Base-by-base conservation (phyloP, 352 stramenopile genomes). In the Globisporangium iwayamae region DNA sequence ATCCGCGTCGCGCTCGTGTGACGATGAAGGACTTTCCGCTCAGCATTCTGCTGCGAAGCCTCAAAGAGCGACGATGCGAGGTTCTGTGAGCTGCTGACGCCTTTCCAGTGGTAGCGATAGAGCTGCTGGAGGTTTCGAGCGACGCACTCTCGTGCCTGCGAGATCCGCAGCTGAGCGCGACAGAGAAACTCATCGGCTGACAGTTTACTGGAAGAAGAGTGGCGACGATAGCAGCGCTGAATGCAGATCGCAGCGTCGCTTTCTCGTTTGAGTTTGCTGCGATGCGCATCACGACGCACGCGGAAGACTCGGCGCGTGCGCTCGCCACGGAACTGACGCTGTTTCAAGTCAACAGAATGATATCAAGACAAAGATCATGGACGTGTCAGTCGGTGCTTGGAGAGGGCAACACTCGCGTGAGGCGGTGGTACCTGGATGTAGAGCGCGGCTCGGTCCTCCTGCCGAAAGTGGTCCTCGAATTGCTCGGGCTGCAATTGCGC, bases 281-380 rank as follows among this genome's bases (percentile, higher is more conserved):
- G 67, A 6, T 65, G 60, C 8, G 58, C 58, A 28, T 79, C 62
- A 5, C 65, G 71, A 32, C 56, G 45, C 9, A 61, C 47, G 2
- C 62, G 45, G 48, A 75, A 89, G 4, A 39, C 25, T 2, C 56
- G 59, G 0, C 80, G 73, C 2, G 75, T 73, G n/a, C 65, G 65
- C 30, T 76, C 63, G 1, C 80, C 83, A 10, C 80, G 76, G 20
- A 83, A 82, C 53, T 62, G 75, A 50, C 76, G 70, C 77, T 91
- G 45, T 14, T 48, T 11, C 18, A 48, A 9, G 6, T 16, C 16
- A 48, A 18, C 43, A 48, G 3, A 20, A 28, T 28, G 25, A 28
- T 28, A 28, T 28, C 43, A 22, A 48, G 36, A 34, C 20, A 13
- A 38, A 22, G 1, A 18, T 46, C 39, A 51, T 41, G 11, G 46